Percentiles rank a stretch among this genome's conserved stretches.
These are phyloP conservation scores for Neurospora intermedia DNA, from an alignment of 495 filamentous ascomycete genomes.

Conservation along the genomic window DNA sequence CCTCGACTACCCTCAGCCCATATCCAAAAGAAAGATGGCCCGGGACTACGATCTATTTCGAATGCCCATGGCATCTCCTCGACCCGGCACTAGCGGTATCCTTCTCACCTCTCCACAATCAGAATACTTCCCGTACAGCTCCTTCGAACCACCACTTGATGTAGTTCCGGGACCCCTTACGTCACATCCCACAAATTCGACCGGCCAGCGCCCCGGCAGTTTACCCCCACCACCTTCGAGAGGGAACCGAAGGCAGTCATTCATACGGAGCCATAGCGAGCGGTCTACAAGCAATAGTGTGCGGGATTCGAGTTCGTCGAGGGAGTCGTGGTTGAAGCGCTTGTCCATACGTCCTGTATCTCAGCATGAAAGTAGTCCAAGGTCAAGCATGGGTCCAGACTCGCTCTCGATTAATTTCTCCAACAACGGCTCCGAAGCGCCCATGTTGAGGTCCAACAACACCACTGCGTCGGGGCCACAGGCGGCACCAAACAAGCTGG, in stretches of 20 bases:
- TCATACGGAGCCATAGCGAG: constrained; percentile 31
- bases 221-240: constrained; percentile 20
- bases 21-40: constrained; percentile 31
- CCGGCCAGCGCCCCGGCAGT: constrained; percentile 13
- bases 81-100: constrained; percentile 30
- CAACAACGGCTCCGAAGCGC: constrained; percentile 52
- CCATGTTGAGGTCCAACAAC: constrained; percentile 40
- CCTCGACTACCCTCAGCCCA: constrained; percentile 17
- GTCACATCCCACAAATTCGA: constrained; percentile 23
- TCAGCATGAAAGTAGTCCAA: constrained; percentile 50
- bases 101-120: constrained; percentile 18
- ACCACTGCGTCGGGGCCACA: constrained; percentile 23
- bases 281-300: constrained; percentile 26
- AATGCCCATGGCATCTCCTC: constrained; percentile 24
- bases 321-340: constrained; percentile 66
- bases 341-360: constrained; percentile 64
- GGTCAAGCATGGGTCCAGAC: constrained; percentile 54
- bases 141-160: constrained; percentile 19
- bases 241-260: constrained; percentile 30
- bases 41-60: constrained; percentile 29
- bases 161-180: constrained; percentile 13
- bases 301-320: constrained; percentile 43
- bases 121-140: constrained; percentile 25
- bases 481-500: constrained; percentile 67
- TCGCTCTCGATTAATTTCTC: constrained; percentile 63